A percentile compares a stretch with the other conserved stretches of the same genome.
Evolutionary conservation across 768 basidiomycete genomes (phyloP).

Genomic region (Russula virescens): DNA sequence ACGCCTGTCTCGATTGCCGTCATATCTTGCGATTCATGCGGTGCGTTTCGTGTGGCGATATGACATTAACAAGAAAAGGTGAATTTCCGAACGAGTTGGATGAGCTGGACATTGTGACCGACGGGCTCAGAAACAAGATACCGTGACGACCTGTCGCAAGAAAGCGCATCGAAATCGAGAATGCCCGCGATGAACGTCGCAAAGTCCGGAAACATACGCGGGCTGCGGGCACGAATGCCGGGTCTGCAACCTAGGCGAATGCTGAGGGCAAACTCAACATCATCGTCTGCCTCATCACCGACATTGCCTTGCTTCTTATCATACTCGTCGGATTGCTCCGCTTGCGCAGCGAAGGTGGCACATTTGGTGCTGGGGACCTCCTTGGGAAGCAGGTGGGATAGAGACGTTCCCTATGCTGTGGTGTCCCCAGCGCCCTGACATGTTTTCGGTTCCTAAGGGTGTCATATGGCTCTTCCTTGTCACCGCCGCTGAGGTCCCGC

Average conservation of each 20-base stretch:
- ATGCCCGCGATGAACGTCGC: conserved; percentile 75
- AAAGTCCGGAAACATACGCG: conserved; percentile 79
- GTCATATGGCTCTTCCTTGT: too few species aligned
- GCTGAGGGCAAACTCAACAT: not conserved
- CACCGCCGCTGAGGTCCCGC: too few species aligned
- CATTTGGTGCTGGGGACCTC: too few species aligned
- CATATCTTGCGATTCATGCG: conserved; percentile 87
- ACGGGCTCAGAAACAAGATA: conserved; percentile 69
- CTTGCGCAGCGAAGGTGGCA: too few species aligned
- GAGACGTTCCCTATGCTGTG: too few species aligned
- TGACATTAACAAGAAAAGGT: conserved; percentile 88
- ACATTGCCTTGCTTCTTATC: too few species aligned
- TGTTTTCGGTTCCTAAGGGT: too few species aligned
- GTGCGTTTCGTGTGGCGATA: conserved; percentile 93
- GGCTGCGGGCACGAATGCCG: conserved; percentile 22
- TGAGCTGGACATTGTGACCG: conserved; percentile 72
- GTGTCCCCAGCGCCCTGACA: too few species aligned
- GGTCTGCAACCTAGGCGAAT: conserved; percentile 13
- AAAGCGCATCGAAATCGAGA: conserved; percentile 72
- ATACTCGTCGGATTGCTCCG: too few species aligned
- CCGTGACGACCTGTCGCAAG: conserved; percentile 64
- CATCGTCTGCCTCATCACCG: too few species aligned
- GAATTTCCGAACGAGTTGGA: conserved; percentile 91
- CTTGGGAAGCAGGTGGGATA: too few species aligned
- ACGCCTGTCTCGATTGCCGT: conserved; percentile 76